These are phyloP conservation scores for Mucor velutinosus DNA, from an alignment of 371 early-diverging fungal genomes.

Conservation along the genomic window DNA sequence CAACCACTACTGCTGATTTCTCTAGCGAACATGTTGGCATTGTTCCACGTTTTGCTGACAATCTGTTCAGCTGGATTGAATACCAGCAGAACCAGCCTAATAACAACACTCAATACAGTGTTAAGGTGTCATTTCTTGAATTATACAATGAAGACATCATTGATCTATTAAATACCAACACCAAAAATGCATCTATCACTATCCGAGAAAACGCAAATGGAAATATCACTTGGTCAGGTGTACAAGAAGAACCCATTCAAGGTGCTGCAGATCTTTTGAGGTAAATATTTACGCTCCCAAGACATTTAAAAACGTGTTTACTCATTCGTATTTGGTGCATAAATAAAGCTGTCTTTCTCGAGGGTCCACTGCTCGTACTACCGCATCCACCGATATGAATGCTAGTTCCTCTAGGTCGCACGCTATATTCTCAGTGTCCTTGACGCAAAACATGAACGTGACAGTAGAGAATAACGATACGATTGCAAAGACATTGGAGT, in stretches of 20 bases:
- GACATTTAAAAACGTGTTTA: neutral
- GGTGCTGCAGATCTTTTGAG: slow-evolving; percentile 76
- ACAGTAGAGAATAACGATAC: neutral
- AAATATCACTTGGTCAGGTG: slow-evolving; percentile 88
- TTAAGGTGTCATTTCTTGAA: slow-evolving; percentile 82
- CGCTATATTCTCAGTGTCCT: slow-evolving; percentile 91
- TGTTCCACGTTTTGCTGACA: slow-evolving; percentile 82
- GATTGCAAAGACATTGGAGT: slow-evolving; percentile 26
- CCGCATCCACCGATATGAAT: slow-evolving; percentile 98
- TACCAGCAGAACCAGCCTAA: neutral
- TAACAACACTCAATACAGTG: slow-evolving; percentile 38
- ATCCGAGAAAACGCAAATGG: slow-evolving; percentile 94
- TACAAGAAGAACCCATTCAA: slow-evolving; percentile 76
- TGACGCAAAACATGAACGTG: slow-evolving; percentile 7
- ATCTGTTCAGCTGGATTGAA: slow-evolving; percentile 57
- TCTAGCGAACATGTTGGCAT: slow-evolving; percentile 57
- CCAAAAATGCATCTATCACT: slow-evolving; percentile 23
- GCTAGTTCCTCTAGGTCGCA: slow-evolving; percentile 90
- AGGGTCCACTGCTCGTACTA: slow-evolving; percentile 87
- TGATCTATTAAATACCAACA: slow-evolving; percentile 62
- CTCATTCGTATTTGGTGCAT: neutral
- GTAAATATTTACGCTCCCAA: slow-evolving; percentile 26
- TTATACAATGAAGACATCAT: slow-evolving; percentile 94
- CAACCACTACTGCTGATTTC: slow-evolving; percentile 25
- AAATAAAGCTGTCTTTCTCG: slow-evolving; percentile 56